Percentiles rank a stretch among this genome's conserved stretches.
Conservation (phyloP, 1,284 basidiomycete species). For the Marasmius sp. region DNA sequence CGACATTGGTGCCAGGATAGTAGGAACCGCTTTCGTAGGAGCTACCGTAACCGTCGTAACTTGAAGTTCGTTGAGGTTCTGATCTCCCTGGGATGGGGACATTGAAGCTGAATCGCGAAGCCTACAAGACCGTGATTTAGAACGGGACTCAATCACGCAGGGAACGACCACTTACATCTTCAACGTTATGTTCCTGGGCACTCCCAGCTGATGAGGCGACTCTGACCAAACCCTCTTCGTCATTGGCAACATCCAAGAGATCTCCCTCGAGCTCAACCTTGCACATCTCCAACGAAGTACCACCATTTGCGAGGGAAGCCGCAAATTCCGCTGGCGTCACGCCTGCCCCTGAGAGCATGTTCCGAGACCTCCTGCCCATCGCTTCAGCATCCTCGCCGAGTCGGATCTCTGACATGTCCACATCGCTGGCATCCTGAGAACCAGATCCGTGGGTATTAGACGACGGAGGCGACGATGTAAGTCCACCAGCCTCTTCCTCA, state of each 20-base stretch:
- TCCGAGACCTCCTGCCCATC: conserved; percentile 23
- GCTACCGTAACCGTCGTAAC: not conserved
- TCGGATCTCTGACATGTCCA: conserved; percentile 15
- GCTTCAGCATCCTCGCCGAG: conserved; percentile 18
- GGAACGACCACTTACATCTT: not conserved
- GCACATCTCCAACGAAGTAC: conserved; percentile 46
- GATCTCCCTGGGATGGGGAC: not conserved
- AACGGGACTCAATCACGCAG: too few relatives aligned
- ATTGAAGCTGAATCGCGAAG: not conserved
- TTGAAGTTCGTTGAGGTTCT: not conserved
- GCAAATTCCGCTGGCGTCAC: conserved; percentile 24
- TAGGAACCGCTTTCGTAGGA: conserved; percentile 12
- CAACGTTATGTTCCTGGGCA: conserved; percentile 10
- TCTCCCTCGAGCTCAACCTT: conserved; percentile 60
- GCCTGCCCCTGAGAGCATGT: conserved; percentile 29
- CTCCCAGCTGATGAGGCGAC: conserved; percentile 14
- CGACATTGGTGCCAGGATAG: conserved; percentile 3
- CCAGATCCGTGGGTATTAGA: conserved; percentile 19
- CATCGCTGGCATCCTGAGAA: conserved; percentile 18
- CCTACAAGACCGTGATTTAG: not conserved
- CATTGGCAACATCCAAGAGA: conserved; percentile 56
- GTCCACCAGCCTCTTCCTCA: conserved; percentile 5
- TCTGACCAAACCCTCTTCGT: conserved; percentile 57
- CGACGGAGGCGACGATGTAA: conserved; percentile 7
- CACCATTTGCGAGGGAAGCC: conserved; percentile 9